Evolutionary conservation across 495 filamentous ascomycete genomes (phyloP).

Genomic region (Trichoderma orchidacearum): DNA sequence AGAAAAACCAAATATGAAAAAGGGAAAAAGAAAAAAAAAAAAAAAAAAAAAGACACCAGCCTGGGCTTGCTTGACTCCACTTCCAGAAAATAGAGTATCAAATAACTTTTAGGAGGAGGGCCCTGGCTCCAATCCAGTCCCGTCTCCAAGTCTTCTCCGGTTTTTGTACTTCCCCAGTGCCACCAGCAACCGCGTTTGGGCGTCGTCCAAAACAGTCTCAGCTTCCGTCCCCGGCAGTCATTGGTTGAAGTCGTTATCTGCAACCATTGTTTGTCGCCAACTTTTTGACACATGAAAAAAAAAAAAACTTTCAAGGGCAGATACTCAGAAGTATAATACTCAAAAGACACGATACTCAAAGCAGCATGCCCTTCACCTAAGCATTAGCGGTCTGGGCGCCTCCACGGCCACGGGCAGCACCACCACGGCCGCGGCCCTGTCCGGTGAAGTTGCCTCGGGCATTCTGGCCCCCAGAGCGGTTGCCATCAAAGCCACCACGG

Average conservation of each 20-base stretch:
- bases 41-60: neutral
- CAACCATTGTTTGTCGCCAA: too few species aligned
- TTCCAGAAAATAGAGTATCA: neutral
- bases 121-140: neutral
- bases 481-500: constrained; percentile 48
- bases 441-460: constrained; percentile 54
- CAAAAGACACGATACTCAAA: too few species aligned
- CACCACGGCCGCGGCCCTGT: constrained; percentile 46
- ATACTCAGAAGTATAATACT: too few species aligned
- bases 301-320: too few species aligned
- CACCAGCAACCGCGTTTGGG: too few species aligned
- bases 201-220: too few species aligned
- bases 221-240: too few species aligned
- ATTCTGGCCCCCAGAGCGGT: constrained; percentile 44
- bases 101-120: neutral
- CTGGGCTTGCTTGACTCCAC: neutral
- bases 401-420: constrained; percentile 19
- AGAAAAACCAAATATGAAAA: neutral
- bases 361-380: constrained; percentile 6
- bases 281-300: too few species aligned
- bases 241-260: too few species aligned
- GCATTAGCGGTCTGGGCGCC: constrained; percentile 28
- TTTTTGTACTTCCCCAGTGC: too few species aligned
- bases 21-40: neutral
- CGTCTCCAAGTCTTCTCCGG: neutral